Percentiles rank a stretch among this genome's conserved stretches.
Conservation (phyloP, 306 rosid species). For the Prunus padus region DNA sequence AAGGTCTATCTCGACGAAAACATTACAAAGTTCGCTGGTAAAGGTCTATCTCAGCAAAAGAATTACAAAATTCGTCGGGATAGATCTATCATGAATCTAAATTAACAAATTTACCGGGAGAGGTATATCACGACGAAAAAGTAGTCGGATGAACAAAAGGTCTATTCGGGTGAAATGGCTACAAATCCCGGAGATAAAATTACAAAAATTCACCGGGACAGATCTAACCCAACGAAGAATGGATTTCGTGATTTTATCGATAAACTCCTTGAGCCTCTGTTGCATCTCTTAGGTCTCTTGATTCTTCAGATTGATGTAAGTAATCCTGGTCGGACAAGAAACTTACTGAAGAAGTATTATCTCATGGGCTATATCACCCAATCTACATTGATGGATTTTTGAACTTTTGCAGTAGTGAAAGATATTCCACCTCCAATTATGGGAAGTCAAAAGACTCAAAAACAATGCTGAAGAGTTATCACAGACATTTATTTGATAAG, state of each 20-base stretch:
- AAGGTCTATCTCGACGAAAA: too few species aligned
- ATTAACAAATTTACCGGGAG: too few species aligned
- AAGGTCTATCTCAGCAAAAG: too few species aligned
- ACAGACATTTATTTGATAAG: conserved; percentile 73
- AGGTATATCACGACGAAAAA: too few species aligned
- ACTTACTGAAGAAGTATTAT: conserved; percentile 64
- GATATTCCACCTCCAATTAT: conserved; percentile 41
- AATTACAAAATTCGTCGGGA: too few species aligned
- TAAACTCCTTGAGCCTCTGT: conserved; percentile 75
- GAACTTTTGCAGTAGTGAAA: conserved; percentile 55
- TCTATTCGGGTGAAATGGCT: too few species aligned
- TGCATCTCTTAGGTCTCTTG: conserved; percentile 62
- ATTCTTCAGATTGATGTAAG: conserved; percentile 40
- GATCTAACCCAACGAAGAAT: too few species aligned
- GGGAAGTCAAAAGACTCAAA: conserved; percentile 46
- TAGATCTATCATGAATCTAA: too few species aligned
- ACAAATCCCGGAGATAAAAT: too few species aligned
- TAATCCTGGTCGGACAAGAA: conserved; percentile 40
- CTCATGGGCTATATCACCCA: conserved; percentile 70
- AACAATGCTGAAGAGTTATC: conserved; percentile 63
- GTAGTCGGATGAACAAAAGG: too few species aligned
- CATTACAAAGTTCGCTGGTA: too few species aligned
- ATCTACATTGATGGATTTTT: conserved; percentile 74
- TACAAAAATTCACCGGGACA: too few species aligned
- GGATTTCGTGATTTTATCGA: conserved; percentile 70